Percentiles rank a stretch among this genome's conserved stretches.
phyloP scores from a whole-genome alignment of 148 eudicot genomes.

The Mesembryanthemum crystallinum region DNA sequence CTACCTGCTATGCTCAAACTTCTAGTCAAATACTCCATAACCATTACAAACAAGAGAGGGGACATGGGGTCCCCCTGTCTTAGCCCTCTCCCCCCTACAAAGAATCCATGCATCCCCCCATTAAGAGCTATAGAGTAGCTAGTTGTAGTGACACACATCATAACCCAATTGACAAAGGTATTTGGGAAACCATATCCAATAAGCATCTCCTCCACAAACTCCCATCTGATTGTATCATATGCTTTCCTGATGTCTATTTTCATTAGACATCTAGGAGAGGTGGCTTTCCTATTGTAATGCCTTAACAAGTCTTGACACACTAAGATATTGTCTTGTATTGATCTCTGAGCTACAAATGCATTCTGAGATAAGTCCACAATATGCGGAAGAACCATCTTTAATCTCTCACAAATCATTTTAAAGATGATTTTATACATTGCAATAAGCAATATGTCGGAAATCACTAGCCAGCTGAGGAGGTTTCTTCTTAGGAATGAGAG shows the following conservation, averaged over 20 bases:
- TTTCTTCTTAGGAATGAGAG: neutral
- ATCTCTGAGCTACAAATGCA: neutral
- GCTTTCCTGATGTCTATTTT: too few species aligned
- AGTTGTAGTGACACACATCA: neutral
- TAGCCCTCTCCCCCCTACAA: neutral
- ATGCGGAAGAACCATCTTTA: neutral
- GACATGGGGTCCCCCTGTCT: conserved; percentile 1
- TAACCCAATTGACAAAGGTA: neutral
- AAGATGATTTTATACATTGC: neutral
- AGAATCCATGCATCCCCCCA: neutral
- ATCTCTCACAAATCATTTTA: neutral
- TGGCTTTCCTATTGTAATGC: too few species aligned
- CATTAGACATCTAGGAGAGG: too few species aligned
- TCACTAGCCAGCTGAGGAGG: neutral
- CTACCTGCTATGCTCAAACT: neutral
- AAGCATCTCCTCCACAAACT: too few species aligned
- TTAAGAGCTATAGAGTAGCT: neutral
- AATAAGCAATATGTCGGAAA: neutral
- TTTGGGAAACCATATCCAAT: neutral
- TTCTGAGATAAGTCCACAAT: neutral
- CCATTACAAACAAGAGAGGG: neutral
- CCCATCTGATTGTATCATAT: too few species aligned
- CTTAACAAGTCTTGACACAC: neutral
- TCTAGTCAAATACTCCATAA: neutral
- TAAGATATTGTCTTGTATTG: neutral